These are phyloP conservation scores for Rubroshorea leprosula DNA, from an alignment of 345 rosid genomes.

Conservation along the genomic window DNA sequence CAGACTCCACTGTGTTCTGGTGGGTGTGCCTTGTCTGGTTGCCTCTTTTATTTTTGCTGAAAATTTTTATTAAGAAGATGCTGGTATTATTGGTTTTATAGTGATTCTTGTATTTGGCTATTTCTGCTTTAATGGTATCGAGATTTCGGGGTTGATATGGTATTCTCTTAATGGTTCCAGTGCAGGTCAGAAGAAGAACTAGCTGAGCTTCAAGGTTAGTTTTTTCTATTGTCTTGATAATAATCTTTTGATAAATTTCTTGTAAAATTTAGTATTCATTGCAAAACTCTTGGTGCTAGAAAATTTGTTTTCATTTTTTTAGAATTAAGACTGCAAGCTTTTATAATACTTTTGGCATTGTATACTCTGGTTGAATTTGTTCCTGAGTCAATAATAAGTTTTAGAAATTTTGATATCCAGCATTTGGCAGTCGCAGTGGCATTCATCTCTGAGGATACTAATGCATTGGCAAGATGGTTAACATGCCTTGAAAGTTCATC, in stretches of 20 bases:
- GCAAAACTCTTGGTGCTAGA: no score
- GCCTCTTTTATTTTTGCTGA: neutral
- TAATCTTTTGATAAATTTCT: no score
- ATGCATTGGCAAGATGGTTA: no score
- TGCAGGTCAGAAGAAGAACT: constrained; percentile 98
- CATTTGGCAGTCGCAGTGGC: no score
- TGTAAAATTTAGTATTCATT: no score
- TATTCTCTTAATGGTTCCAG: constrained; percentile 52
- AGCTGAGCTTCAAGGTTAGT: constrained; percentile 76
- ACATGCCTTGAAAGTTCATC: no score
- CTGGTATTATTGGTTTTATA: neutral
- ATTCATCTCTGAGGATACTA: no score
- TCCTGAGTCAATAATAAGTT: no score
- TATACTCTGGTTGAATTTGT: no score
- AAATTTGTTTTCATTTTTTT: no score
- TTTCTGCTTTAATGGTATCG: neutral
- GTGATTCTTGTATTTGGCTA: neutral
- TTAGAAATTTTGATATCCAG: no score
- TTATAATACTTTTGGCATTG: neutral
- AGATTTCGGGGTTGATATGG: constrained; percentile 32
- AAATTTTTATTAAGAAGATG: no score
- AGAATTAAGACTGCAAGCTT: neutral
- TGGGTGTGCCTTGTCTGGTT: constrained; percentile 36
- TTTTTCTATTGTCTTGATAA: neutral
- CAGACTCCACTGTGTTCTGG: constrained; percentile 86